Conservation (phyloP, 2,329 filamentous ascomycete genomes). For the Rosellinia necatrix region DNA sequence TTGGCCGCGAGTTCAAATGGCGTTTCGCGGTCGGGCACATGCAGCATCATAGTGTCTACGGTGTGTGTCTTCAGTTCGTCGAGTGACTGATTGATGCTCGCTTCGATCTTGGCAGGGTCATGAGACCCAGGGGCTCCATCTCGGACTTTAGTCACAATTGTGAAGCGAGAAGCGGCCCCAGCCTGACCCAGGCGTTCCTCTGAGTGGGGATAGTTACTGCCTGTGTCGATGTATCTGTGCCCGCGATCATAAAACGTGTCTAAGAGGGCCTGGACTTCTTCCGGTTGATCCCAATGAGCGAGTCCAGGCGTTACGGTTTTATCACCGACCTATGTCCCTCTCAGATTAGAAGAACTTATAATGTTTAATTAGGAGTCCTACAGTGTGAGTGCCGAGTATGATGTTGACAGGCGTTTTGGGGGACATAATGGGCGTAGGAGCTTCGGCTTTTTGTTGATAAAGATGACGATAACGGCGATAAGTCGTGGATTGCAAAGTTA, state of each 20-base stretch:
- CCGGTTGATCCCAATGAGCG: slow-evolving; percentile 21
- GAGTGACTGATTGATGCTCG: slow-evolving; percentile 42
- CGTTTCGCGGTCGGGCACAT: slow-evolving; percentile 50
- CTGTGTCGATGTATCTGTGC: slow-evolving; percentile 47
- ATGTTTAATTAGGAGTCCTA: background rate
- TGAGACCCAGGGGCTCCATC: slow-evolving; percentile 35
- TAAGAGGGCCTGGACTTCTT: slow-evolving; percentile 25
- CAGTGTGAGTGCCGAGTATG: slow-evolving; percentile 17
- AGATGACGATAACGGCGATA: background rate
- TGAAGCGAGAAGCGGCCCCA: slow-evolving; percentile 37
- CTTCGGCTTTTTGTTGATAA: background rate
- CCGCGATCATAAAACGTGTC: slow-evolving; percentile 25
- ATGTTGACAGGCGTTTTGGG: slow-evolving; percentile 11
- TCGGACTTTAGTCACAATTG: slow-evolving; percentile 45
- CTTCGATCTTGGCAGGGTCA: slow-evolving; percentile 34
- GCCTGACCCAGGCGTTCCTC: slow-evolving; percentile 41
- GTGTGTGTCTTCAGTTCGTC: slow-evolving; percentile 32
- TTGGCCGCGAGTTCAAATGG: slow-evolving; percentile 47
- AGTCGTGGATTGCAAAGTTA: background rate
- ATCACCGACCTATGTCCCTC: slow-evolving; percentile 23
- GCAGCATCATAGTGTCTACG: slow-evolving; percentile 35
- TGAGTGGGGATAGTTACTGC: slow-evolving; percentile 40
- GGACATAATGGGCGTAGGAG: background rate
- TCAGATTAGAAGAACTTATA: background rate
- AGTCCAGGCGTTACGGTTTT: slow-evolving; percentile 11